Conservation (phyloP, 495 filamentous ascomycete species). For the Barbatosphaeria neglecta region DNA sequence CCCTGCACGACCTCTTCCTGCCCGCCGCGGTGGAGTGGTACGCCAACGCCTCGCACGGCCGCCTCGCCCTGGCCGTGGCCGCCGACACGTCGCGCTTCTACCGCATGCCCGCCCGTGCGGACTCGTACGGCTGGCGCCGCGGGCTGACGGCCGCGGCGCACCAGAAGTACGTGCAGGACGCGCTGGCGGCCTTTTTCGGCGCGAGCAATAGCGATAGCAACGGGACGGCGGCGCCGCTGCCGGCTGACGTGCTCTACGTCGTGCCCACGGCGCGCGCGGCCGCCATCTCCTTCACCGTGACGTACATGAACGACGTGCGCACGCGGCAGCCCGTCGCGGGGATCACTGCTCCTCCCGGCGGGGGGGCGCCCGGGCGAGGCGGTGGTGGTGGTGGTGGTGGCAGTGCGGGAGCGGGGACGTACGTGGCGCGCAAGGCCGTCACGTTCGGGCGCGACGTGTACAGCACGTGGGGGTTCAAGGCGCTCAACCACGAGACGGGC, state of each 20-base stretch:
- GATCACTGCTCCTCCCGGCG: too few species aligned
- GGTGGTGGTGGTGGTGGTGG: too few species aligned
- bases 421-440: constrained; percentile 13
- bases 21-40: constrained; percentile 19
- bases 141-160: constrained; percentile 13
- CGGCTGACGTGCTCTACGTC: constrained; percentile 17
- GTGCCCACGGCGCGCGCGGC: constrained; percentile 13
- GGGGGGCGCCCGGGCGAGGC: too few species aligned
- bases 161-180: constrained; percentile 17
- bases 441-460: constrained; percentile 18
- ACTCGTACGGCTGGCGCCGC: constrained; percentile 13
- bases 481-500: constrained; percentile 21
- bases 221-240: constrained; percentile 4
- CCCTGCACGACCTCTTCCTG: constrained; percentile 16
- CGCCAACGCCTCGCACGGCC: constrained; percentile 13
- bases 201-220: not conserved
- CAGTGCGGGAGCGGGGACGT: constrained; percentile 1
- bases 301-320: constrained; percentile 15
- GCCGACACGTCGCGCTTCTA: constrained; percentile 19
- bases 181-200: constrained; percentile 9
- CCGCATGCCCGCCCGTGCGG: constrained; percentile 13
- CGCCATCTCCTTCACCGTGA: constrained; percentile 15
- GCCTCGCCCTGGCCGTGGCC: constrained; percentile 10
- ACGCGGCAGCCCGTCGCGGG: constrained; percentile 2
- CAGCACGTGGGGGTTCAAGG: constrained; percentile 12